Evolutionary conservation across 257 asterid species (phyloP).

Genomic region (Euphrasia confusa): DNA sequence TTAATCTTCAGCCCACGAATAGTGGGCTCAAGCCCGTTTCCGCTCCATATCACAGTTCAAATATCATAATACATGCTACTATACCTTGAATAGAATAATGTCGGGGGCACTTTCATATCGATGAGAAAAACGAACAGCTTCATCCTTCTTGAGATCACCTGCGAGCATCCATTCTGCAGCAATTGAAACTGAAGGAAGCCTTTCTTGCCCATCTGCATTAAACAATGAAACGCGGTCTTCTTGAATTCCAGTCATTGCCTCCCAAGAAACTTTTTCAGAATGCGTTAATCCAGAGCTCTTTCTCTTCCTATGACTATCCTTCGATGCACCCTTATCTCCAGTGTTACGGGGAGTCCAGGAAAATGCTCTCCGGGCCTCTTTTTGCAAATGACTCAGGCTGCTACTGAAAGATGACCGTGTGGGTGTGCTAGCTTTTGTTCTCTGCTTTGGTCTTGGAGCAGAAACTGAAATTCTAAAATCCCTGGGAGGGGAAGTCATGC

Average conservation of each 20-base stretch:
- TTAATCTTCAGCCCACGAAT: too few species aligned
- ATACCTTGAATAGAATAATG: slow-evolving; percentile 88
- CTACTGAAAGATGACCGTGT: slow-evolving; percentile 72
- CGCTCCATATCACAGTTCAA: too few species aligned
- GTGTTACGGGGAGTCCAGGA: slow-evolving; percentile 87
- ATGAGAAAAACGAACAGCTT: slow-evolving; percentile 86
- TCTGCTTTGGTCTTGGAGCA: slow-evolving; percentile 81
- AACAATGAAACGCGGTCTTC: slow-evolving; percentile 78
- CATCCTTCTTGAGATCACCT: slow-evolving; percentile 79
- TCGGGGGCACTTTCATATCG: slow-evolving; percentile 94
- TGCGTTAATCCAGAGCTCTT: slow-evolving; percentile 82
- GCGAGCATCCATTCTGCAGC: slow-evolving; percentile 99
- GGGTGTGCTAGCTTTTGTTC: slow-evolving; percentile 64
- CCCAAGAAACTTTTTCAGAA: slow-evolving; percentile 86
- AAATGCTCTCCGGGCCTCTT: slow-evolving; percentile 98
- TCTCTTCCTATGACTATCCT: slow-evolving; percentile 82
- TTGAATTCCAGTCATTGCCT: slow-evolving; percentile 86
- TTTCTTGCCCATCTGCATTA: slow-evolving; percentile 87
- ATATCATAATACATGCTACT: slow-evolving; percentile 17
- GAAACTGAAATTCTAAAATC: slow-evolving; percentile 63
- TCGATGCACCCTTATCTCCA: slow-evolving; percentile 74
- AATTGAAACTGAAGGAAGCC: slow-evolving; percentile 76
- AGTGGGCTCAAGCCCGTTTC: too few species aligned
- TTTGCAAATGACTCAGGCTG: slow-evolving; percentile 86
- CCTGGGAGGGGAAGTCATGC: slow-evolving; percentile 73